Conservation (phyloP, 768 basidiomycete genomes). For the Boletus reticuloceps region DNA sequence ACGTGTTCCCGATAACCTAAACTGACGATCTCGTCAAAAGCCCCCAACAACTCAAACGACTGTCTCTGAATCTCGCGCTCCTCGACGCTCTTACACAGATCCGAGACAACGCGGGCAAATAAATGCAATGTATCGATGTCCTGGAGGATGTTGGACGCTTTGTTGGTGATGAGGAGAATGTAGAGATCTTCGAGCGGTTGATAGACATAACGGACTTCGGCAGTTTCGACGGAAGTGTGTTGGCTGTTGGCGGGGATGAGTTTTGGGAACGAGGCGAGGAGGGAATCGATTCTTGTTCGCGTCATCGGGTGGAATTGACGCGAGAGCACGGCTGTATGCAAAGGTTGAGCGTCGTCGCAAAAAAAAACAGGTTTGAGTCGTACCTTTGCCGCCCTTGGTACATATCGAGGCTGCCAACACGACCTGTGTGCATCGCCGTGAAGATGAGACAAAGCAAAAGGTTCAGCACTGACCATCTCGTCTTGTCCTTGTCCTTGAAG, state of each 20-base stretch:
- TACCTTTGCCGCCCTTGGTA: conserved; percentile 91
- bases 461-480: conserved; percentile 20
- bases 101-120: conserved; percentile 90
- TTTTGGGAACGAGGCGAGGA: conserved; percentile 96
- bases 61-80: conserved; percentile 89
- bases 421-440: conserved; percentile 48
- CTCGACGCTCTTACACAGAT: conserved; percentile 81
- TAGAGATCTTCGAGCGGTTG: conserved; percentile 96
- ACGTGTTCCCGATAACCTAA: conserved; percentile 82
- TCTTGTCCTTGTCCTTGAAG: background rate
- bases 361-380: conserved; percentile 26
- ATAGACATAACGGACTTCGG: conserved; percentile 95
- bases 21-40: conserved; percentile 96
- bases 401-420: conserved; percentile 94
- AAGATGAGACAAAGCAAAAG: background rate
- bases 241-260: conserved; percentile 93
- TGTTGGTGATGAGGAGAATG: conserved; percentile 96
- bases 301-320: conserved; percentile 96
- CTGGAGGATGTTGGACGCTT: conserved; percentile 97
- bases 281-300: conserved; percentile 87
- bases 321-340: conserved; percentile 77
- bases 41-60: conserved; percentile 89
- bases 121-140: conserved; percentile 97
- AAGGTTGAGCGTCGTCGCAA: background rate
- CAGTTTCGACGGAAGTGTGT: conserved; percentile 94